Base-by-base conservation (phyloP, 257 asterid species). In the Nicotiana noctiflora region DNA sequence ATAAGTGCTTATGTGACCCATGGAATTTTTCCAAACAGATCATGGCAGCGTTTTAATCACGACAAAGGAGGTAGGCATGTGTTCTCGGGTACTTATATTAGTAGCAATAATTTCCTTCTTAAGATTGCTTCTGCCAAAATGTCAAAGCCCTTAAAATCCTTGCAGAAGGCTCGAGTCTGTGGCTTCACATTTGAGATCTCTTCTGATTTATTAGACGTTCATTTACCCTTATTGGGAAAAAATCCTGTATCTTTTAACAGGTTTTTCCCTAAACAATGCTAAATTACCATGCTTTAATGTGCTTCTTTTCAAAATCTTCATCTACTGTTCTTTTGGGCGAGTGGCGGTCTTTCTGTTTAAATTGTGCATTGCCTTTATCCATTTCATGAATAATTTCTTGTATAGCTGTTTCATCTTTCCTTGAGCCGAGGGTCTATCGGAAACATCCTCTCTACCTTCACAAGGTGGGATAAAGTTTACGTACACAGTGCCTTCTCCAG, bases 1-100 rank as follows among this genome's bases (percentile, higher is more conserved):
- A 83, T 93, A 77, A 95, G 99, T 87, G 99, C 99, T 60, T 95
- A 93, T 64, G 99, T 95, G 86, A 95, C 98, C 0, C 99, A 95
- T 57, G 99, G 99, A 52, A 95, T 95, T 77, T 95, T 93, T 60
- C 99, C 99, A n/a, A 93, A 95, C 44, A 89, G 89, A 82, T 88
- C 98, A 8, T 95, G 99, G 99, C 86, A 92, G 85, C 94, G 97
- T 76, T 95, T 95, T 88, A 84, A 87, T 81, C 94, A 86, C 40
- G 97, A 91, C 62, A 81, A 84, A 83, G 95, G 95, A 91, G 99
- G 99, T 93, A 88, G 32, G 84, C 15, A 0, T 53, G 2, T 46
- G 1, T 56, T 63, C 15, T 62, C 46, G 32, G 21, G 75, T 65
- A 44, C 19, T 70, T 44, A n/a, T 44, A 70, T 21, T 70, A 70